Percentiles rank a stretch among this genome's conserved stretches.
Conservation (phyloP, 305 asterid genomes). For the Vinca major region DNA sequence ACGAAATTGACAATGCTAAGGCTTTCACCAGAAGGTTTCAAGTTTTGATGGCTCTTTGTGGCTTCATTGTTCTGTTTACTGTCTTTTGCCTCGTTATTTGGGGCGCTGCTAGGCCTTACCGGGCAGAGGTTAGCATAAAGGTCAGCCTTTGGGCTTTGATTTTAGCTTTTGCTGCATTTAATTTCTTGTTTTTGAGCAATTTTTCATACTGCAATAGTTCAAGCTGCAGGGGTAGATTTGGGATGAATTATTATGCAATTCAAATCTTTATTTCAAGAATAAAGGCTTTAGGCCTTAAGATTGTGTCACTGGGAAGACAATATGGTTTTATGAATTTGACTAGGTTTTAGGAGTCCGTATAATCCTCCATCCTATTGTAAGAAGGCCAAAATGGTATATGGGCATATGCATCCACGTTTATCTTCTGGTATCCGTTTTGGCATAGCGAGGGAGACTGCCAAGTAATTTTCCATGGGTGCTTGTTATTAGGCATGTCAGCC, state of each 20-base stretch:
- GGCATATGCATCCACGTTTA: too few species aligned
- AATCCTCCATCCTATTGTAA: too few species aligned
- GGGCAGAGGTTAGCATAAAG: conserved; percentile 52
- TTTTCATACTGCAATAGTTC: background rate
- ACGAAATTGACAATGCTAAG: conserved; percentile 58
- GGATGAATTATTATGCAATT: background rate
- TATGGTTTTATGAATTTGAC: too few species aligned
- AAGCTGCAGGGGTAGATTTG: background rate
- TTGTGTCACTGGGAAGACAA: too few species aligned
- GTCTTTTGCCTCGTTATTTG: conserved; percentile 81
- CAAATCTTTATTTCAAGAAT: background rate
- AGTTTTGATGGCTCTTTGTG: conserved; percentile 54
- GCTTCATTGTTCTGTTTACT: conserved; percentile 54
- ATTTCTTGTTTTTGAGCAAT: background rate
- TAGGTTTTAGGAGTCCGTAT: too few species aligned
- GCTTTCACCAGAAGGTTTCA: conserved; percentile 53
- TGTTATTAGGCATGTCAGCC: too few species aligned
- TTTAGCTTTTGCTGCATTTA: too few species aligned
- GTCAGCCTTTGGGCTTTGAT: conserved; percentile 20
- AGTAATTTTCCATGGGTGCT: too few species aligned
- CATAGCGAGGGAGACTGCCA: too few species aligned
- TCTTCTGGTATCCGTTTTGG: too few species aligned
- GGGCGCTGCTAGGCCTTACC: conserved; percentile 80
- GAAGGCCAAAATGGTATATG: too few species aligned
- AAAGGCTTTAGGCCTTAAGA: background rate